Percentiles rank a stretch among this genome's conserved stretches.
phyloP scores from a whole-genome alignment of 2,329 filamentous ascomycete species.

The Colletotrichum incanum region DNA sequence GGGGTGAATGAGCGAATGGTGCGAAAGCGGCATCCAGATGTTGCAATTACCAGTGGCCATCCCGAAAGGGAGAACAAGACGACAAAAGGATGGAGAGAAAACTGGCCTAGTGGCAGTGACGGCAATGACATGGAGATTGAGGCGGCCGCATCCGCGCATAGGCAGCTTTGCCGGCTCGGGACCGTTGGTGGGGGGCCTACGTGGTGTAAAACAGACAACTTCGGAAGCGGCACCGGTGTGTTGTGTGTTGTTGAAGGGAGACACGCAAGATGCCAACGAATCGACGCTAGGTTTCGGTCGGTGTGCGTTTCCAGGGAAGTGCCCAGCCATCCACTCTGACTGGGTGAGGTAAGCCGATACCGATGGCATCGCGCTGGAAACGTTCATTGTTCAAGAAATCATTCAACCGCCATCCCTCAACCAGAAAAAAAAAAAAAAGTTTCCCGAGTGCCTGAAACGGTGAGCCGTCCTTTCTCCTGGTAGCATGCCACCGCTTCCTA shows the following conservation, averaged over 20 bases:
- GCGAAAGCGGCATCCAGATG: conserved; percentile 35
- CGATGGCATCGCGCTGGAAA: conserved; percentile 4
- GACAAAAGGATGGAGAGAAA: neutral
- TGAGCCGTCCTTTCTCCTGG: neutral
- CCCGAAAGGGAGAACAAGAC: no score
- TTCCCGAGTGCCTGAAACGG: neutral
- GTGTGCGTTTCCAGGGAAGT: conserved; percentile 9
- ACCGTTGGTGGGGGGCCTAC: conserved; percentile 20
- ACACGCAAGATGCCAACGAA: conserved; percentile 15
- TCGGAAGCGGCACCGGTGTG: conserved; percentile 13
- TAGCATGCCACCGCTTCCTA: conserved; percentile 2
- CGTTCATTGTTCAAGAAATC: neutral
- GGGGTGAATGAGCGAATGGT: conserved; percentile 6
- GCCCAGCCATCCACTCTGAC: conserved; percentile 5
- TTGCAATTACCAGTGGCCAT: conserved; percentile 2
- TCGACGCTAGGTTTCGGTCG: conserved; percentile 5
- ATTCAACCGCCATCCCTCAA: neutral
- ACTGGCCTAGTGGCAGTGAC: neutral
- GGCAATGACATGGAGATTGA: neutral
- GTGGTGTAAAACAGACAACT: neutral
- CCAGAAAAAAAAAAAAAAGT: neutral
- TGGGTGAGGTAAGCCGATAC: neutral
- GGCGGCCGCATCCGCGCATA: conserved; percentile 8
- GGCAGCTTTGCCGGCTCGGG: conserved; percentile 36
- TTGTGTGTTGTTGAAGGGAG: neutral